Percentiles rank a stretch among this genome's conserved stretches.
phyloP scores from a whole-genome alignment of 441 rosid species.

The Erodium texanum region DNA sequence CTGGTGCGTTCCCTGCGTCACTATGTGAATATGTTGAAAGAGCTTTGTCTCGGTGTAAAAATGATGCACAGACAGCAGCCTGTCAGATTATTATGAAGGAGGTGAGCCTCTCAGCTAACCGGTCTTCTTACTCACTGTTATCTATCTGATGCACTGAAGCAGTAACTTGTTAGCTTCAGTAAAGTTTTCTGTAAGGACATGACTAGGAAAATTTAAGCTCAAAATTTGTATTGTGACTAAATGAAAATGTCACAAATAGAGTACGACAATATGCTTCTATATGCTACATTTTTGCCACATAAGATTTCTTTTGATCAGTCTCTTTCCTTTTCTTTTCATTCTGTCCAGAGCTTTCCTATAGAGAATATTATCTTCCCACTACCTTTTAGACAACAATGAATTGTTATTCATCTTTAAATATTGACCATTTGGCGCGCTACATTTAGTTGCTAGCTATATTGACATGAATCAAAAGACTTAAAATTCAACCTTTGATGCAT shows the following conservation, averaged over 20 bases:
- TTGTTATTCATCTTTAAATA: no score
- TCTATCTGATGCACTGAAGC: background rate
- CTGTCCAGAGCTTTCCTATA: no score
- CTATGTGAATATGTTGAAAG: conserved; percentile 80
- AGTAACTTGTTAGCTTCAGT: background rate
- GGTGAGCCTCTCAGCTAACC: conserved; percentile 33
- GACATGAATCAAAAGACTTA: no score
- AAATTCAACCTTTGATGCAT: no score
- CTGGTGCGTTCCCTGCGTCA: conserved; percentile 63
- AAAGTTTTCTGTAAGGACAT: background rate
- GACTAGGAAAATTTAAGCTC: background rate
- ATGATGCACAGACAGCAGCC: conserved; percentile 58
- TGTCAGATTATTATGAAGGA: conserved; percentile 66
- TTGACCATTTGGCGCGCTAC: no score
- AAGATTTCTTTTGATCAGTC: no score
- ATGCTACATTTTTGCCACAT: background rate
- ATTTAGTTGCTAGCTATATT: no score
- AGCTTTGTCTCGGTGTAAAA: conserved; percentile 70
- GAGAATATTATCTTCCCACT: no score
- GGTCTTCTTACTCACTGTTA: conserved; percentile 1
- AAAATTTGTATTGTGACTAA: background rate
- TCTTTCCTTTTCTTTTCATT: no score
- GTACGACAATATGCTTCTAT: background rate
- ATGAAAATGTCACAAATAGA: background rate
- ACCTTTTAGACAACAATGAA: no score